A percentile compares a stretch with the other conserved stretches of the same genome.
Conservation (phyloP, 805 yeast species). For the Komagataella mondaviorum region DNA sequence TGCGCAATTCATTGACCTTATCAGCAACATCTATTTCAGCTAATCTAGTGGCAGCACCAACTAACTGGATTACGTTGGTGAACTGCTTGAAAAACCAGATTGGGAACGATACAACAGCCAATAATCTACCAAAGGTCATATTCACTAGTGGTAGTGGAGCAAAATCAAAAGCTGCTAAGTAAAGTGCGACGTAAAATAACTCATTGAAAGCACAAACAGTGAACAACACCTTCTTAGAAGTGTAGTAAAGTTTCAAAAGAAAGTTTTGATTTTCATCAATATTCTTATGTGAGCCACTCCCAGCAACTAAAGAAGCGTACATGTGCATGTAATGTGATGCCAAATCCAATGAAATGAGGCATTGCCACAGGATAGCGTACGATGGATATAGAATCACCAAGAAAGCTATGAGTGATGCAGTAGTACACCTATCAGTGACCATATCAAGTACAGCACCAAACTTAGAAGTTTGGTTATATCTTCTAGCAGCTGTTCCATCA, state of each 20-base stretch:
- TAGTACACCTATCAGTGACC: conserved; percentile 98
- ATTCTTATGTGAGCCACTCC: conserved; percentile 73
- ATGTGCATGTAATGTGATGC: conserved; percentile 97
- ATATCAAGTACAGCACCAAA: conserved; percentile 96
- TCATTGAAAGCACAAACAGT: conserved; percentile 89
- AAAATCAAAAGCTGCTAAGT: conserved; percentile 55
- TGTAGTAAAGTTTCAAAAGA: conserved; percentile 76
- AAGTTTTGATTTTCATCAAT: conserved; percentile 59
- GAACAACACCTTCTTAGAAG: conserved; percentile 72
- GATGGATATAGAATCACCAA: conserved; percentile 69
- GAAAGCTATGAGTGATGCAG: conserved; percentile 83
- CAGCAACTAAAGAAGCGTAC: conserved; percentile 82
- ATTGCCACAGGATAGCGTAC: conserved; percentile 61
- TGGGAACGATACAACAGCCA: conserved; percentile 55
- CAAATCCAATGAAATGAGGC: conserved; percentile 71
- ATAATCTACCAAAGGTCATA: conserved; percentile 15
- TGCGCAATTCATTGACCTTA: conserved; percentile 14
- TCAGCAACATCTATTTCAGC: conserved; percentile 66
- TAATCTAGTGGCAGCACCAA: conserved; percentile 68
- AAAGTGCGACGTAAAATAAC: conserved; percentile 80
- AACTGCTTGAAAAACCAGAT: conserved; percentile 84
- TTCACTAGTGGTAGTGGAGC: conserved; percentile 23
- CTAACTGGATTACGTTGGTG: conserved; percentile 79
- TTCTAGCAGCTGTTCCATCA: conserved; percentile 92
- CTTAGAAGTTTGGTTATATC: conserved; percentile 74